Percentiles rank a stretch among this genome's conserved stretches.
phyloP scores from a whole-genome alignment of 2,329 filamentous ascomycete species.

The Capronia epimyces region DNA sequence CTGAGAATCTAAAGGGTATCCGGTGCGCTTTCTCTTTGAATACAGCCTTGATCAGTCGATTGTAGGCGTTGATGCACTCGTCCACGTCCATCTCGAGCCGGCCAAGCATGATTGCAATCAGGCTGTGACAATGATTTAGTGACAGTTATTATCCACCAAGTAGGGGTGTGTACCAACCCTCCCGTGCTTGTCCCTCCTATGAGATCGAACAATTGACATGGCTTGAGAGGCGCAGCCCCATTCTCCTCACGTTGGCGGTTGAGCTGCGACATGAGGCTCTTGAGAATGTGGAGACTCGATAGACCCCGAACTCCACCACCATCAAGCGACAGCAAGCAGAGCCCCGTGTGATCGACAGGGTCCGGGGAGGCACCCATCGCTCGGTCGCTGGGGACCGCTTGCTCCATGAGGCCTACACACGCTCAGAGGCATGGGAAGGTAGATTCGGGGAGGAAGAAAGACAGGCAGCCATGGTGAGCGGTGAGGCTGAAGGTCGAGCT shows the following conservation, averaged over 20 bases:
- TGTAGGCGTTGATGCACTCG: slow-evolving; percentile 34
- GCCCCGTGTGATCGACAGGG: slow-evolving; percentile 9
- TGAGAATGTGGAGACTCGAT: slow-evolving; percentile 20
- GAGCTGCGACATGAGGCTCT: slow-evolving; percentile 16
- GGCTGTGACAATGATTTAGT: slow-evolving; percentile 8
- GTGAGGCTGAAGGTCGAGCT: no score
- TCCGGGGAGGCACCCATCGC: neutral
- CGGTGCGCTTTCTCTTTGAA: slow-evolving; percentile 26
- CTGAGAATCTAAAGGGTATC: slow-evolving; percentile 1
- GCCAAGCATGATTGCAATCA: slow-evolving; percentile 39
- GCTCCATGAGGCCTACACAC: neutral
- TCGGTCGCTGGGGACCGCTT: neutral
- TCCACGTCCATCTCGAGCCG: slow-evolving; percentile 35
- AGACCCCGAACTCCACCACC: slow-evolving; percentile 22
- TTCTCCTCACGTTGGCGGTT: slow-evolving; percentile 7
- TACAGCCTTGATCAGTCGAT: slow-evolving; percentile 27
- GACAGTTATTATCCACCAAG: slow-evolving; percentile 22
- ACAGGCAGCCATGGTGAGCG: neutral
- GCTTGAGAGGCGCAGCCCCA: slow-evolving; percentile 8
- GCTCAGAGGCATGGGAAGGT: neutral
- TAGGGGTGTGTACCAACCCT: slow-evolving; percentile 16
- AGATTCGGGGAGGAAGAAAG: neutral
- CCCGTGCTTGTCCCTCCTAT: slow-evolving; percentile 25
- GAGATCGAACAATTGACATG: slow-evolving; percentile 23
- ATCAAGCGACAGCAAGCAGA: slow-evolving; percentile 22